phyloP scores from a whole-genome alignment of 441 rosid genomes.

The Aquilaria agallochum region DNA sequence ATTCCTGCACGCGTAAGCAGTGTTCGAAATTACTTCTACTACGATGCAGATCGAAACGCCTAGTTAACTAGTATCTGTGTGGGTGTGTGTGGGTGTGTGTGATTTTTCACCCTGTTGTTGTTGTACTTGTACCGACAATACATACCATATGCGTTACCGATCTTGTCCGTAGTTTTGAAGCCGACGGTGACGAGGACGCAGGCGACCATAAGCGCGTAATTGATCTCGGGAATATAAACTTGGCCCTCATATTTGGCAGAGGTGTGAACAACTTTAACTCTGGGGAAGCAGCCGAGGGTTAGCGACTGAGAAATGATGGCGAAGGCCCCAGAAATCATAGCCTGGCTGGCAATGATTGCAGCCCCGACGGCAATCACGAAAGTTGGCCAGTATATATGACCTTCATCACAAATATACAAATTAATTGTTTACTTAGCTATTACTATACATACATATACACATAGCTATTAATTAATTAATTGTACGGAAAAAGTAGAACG shows the following conservation, averaged over 20 bases:
- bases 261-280: conserved; percentile 76
- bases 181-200: conserved; percentile 45
- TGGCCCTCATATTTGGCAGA: conserved; percentile 74
- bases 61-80: no score
- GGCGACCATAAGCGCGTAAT: conserved; percentile 70
- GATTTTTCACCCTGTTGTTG: no score
- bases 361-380: conserved; percentile 70
- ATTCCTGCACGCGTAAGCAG: conserved; percentile 24
- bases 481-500: no score
- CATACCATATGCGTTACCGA: conserved; percentile 73
- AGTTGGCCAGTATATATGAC: conserved; percentile 67
- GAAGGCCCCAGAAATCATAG: conserved; percentile 78
- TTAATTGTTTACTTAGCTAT: no score
- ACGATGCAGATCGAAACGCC: no score
- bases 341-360: conserved; percentile 75
- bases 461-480: no score
- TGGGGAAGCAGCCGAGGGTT: conserved; percentile 64
- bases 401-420: conserved; percentile 22
- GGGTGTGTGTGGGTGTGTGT: no score
- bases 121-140: neutral
- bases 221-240: conserved; percentile 77
- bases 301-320: conserved; percentile 65
- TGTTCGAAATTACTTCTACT: neutral
- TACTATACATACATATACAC: no score
- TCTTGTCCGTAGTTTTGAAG: conserved; percentile 49